phyloP scores from a whole-genome alignment of 768 basidiomycete genomes.

The Lactifluus hygrophoroides region DNA sequence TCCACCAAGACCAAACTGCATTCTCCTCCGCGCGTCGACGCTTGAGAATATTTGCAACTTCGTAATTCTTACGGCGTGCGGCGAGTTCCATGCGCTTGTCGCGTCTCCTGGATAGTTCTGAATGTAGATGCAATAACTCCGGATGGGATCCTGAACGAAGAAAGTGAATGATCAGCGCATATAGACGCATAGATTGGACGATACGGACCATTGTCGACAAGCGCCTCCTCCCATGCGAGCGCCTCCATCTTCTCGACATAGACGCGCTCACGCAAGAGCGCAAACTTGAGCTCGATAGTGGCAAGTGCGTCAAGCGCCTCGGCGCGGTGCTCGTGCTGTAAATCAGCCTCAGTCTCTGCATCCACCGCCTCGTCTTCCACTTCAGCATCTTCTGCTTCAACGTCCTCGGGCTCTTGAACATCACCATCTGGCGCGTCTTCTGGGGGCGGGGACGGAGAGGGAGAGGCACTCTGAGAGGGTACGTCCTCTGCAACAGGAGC shows the following conservation, averaged over 20 bases:
- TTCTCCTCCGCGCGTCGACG: constrained; percentile 63
- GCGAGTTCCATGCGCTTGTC: constrained; percentile 80
- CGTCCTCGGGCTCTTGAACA: constrained; percentile 22
- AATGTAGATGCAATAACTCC: constrained; percentile 73
- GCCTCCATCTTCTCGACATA: constrained; percentile 95
- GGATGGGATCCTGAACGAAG: constrained; percentile 64
- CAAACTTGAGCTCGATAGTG: constrained; percentile 88
- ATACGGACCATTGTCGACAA: constrained; percentile 65
- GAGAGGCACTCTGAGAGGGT: constrained; percentile 11
- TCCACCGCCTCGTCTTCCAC: constrained; percentile 24
- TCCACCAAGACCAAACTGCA: constrained; percentile 88
- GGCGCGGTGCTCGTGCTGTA: constrained; percentile 73
- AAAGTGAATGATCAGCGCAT: constrained; percentile 2
- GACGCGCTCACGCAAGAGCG: constrained; percentile 72
- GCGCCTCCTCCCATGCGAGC: constrained; percentile 77
- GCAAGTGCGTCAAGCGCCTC: constrained; percentile 87
- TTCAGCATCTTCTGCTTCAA: constrained; percentile 23
- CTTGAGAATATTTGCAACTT: constrained; percentile 52
- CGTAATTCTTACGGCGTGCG: constrained; percentile 59
- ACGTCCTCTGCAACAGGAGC: neutral
- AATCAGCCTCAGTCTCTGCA: constrained; percentile 49
- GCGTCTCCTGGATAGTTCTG: constrained; percentile 66
- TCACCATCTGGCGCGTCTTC: constrained; percentile 20
- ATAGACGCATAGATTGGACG: neutral
- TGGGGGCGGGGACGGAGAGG: constrained; percentile 14